Evolutionary conservation across 441 rosid species (phyloP).

Genomic region (Mallotus japonicus): DNA sequence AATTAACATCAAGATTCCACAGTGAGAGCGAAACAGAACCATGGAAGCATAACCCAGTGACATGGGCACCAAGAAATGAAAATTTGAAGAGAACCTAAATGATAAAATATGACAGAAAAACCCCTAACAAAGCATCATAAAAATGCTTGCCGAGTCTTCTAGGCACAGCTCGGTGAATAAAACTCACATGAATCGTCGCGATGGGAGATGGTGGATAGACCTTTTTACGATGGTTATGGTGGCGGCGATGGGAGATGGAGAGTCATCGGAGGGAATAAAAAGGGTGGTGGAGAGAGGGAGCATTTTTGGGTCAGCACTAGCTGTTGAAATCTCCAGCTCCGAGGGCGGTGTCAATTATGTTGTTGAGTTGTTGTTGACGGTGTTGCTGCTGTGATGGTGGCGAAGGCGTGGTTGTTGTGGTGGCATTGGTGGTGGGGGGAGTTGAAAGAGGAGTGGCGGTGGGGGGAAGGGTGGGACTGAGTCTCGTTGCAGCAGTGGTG

Average conservation of each 20-base stretch:
- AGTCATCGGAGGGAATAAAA: slow-evolving; percentile 52
- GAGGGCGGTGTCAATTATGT: slow-evolving; percentile 62
- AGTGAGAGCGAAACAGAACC: slow-evolving; percentile 61
- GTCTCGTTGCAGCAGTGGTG: too few species aligned
- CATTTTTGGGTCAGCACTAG: slow-evolving; percentile 46
- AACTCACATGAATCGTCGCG: slow-evolving; percentile 79
- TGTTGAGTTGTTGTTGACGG: slow-evolving; percentile 39
- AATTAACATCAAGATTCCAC: slow-evolving; percentile 69
- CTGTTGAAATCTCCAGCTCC: slow-evolving; percentile 64
- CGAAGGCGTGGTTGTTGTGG: too few species aligned
- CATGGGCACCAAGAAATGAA: slow-evolving; percentile 91
- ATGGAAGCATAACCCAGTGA: slow-evolving; percentile 68
- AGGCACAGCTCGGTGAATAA: slow-evolving; percentile 66
- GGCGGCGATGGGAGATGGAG: slow-evolving; percentile 28
- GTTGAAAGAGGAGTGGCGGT: slow-evolving; percentile 16
- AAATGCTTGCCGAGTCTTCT: slow-evolving; percentile 59
- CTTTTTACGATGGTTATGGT: slow-evolving; percentile 23
- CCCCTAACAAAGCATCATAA: slow-evolving; percentile 67
- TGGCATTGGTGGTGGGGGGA: too few species aligned
- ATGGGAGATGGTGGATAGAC: too few species aligned
- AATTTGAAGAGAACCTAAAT: slow-evolving; percentile 86
- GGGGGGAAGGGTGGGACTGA: too few species aligned
- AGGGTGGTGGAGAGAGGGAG: slow-evolving; percentile 70
- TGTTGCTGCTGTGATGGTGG: slow-evolving; percentile 10
- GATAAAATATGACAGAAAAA: slow-evolving; percentile 72